These are phyloP conservation scores for Ustilago shanxiensis DNA, from an alignment of 1,284 basidiomycete genomes.

Conservation along the genomic window DNA sequence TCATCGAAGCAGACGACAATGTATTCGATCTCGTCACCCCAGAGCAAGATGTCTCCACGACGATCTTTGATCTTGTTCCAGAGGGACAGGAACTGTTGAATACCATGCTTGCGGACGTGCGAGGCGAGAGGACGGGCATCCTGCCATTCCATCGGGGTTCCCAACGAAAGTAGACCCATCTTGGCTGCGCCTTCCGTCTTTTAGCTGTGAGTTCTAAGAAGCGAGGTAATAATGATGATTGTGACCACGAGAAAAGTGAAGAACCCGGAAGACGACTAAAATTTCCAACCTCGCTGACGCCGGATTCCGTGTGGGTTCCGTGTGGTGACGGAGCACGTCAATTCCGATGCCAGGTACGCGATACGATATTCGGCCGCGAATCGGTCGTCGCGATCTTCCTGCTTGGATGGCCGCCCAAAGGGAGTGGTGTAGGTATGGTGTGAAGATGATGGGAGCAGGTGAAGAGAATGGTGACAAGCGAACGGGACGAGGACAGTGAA, in stretches of 20 bases:
- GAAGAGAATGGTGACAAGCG: not conserved
- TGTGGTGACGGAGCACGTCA: not conserved
- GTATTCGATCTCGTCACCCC: slow-evolving; percentile 99
- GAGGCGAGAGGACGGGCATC: slow-evolving; percentile 83
- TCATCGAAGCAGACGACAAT: slow-evolving; percentile 92
- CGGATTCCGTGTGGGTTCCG: slow-evolving; percentile 2
- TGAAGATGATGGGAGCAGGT: not conserved
- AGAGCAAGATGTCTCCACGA: slow-evolving; percentile 91
- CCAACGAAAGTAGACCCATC: slow-evolving; percentile 95
- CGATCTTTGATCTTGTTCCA: slow-evolving; percentile 93
- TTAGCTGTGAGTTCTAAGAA: not conserved
- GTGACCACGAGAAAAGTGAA: too few relatives aligned
- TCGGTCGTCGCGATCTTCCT: not conserved
- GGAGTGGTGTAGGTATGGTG: not conserved
- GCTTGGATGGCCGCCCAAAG: not conserved
- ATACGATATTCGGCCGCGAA: not conserved
- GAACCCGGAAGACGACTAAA: too few relatives aligned
- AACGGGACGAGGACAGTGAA: not conserved
- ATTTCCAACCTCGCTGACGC: too few relatives aligned
- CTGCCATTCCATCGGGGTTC: slow-evolving; percentile 92
- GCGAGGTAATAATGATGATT: too few relatives aligned
- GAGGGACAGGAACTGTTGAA: slow-evolving; percentile 92
- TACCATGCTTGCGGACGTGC: slow-evolving; percentile 91
- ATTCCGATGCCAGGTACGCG: not conserved
- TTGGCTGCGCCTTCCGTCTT: not conserved